Conservation (phyloP, 2,329 filamentous ascomycete genomes). For the Westerdykella sp. region DNA sequence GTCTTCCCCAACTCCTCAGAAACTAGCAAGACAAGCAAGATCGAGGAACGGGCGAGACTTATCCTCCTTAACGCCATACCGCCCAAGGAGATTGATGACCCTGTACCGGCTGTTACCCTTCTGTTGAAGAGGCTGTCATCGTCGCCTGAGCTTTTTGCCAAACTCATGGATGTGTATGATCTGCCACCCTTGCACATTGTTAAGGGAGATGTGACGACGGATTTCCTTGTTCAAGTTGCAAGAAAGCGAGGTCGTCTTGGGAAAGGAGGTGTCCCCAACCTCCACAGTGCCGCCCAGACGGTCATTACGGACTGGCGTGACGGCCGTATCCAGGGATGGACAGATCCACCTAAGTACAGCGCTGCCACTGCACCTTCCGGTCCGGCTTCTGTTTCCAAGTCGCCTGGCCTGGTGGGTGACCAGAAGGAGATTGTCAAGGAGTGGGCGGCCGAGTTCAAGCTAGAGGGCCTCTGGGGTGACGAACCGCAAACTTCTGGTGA, state of each 20-base stretch:
- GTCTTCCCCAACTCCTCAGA: constrained; percentile 69
- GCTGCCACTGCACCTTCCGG: constrained; percentile 44
- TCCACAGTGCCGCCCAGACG: constrained; percentile 79
- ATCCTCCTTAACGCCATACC: constrained; percentile 87
- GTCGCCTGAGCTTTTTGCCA: constrained; percentile 66
- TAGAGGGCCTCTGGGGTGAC: constrained; percentile 87
- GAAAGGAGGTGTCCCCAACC: constrained; percentile 82
- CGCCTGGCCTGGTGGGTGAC: constrained; percentile 46
- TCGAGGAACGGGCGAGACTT: constrained; percentile 72
- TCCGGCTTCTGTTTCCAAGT: constrained; percentile 27
- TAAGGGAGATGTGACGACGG: constrained; percentile 71
- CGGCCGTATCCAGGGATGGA: constrained; percentile 89
- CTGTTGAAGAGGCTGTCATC: constrained; percentile 74
- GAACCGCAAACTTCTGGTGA: constrained; percentile 37
- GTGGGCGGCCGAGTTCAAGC: constrained; percentile 91
- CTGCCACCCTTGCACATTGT: constrained; percentile 67
- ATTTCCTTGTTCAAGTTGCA: constrained; percentile 92
- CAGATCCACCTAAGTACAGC: constrained; percentile 64
- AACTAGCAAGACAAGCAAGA: constrained; percentile 44
- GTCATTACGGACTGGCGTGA: constrained; percentile 97
- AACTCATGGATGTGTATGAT: constrained; percentile 77
- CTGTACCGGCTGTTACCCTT: constrained; percentile 76
- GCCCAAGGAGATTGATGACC: constrained; percentile 89
- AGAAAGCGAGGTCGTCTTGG: constrained; percentile 85
- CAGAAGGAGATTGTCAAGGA: constrained; percentile 81